These are phyloP conservation scores for Kalanchoe fedtschenkoi DNA, from an alignment of 164 flowering plant species.

Conservation along the genomic window DNA sequence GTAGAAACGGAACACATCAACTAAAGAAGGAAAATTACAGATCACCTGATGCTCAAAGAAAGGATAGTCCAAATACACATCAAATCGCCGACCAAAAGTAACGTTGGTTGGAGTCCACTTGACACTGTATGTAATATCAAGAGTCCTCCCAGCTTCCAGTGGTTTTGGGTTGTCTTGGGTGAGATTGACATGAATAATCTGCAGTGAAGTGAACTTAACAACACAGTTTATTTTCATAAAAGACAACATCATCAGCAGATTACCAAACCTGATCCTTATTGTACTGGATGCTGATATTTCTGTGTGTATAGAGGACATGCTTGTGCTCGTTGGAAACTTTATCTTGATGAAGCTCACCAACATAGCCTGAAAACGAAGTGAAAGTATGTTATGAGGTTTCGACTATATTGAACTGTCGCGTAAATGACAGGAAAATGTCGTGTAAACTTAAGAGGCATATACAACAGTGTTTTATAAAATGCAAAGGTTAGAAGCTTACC, in stretches of 20 bases:
- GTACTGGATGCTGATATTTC: slow-evolving; percentile 52
- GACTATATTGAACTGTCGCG: neutral
- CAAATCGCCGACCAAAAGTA: slow-evolving; percentile 87
- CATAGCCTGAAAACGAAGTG: slow-evolving; percentile 47
- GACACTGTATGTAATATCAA: slow-evolving; percentile 81
- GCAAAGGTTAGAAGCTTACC: slow-evolving; percentile 40
- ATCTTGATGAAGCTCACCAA: slow-evolving; percentile 77
- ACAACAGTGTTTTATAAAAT: neutral
- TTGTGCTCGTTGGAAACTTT: slow-evolving; percentile 53
- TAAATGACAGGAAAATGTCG: neutral
- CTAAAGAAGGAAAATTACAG: neutral
- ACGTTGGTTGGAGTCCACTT: slow-evolving; percentile 68
- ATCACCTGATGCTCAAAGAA: slow-evolving; percentile 98
- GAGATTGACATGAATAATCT: slow-evolving; percentile 94
- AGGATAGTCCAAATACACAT: slow-evolving; percentile 94
- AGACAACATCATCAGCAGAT: neutral
- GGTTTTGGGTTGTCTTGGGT: slow-evolving; percentile 71
- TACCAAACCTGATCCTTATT: slow-evolving; percentile 71
- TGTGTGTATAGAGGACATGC: slow-evolving; percentile 77
- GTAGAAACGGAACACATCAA: no score
- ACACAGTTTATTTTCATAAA: neutral
- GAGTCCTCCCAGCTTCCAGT: slow-evolving; percentile 64
- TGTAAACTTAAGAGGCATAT: neutral
- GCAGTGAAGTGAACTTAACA: slow-evolving; percentile 19
- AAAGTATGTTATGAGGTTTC: neutral